Evolutionary conservation across 768 basidiomycete genomes (phyloP).

Genomic region (Naganishia friedmannii): DNA sequence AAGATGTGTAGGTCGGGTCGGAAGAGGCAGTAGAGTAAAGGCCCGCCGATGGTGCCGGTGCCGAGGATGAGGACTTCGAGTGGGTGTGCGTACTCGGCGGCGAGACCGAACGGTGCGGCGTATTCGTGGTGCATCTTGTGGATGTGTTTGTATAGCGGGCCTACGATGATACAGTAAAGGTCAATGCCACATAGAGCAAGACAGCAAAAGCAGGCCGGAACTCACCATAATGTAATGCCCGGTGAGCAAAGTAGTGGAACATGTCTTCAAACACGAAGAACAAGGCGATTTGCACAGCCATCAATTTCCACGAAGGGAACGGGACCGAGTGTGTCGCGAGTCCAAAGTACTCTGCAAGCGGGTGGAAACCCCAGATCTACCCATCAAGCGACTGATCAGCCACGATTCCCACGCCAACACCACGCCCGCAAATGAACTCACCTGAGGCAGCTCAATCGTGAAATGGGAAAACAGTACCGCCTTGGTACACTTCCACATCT

Average conservation of each 20-base stretch:
- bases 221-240: slow-evolving; percentile 73
- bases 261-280: slow-evolving; percentile 97
- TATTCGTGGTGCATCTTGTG: slow-evolving; percentile 98
- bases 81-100: slow-evolving; percentile 94
- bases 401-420: neutral
- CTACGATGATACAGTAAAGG: slow-evolving; percentile 28
- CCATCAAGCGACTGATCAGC: neutral
- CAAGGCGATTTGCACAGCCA: slow-evolving; percentile 72
- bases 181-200: neutral
- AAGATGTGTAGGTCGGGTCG: slow-evolving; percentile 76
- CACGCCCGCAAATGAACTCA: slow-evolving; percentile 52
- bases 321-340: slow-evolving; percentile 93
- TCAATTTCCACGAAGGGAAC: slow-evolving; percentile 69
- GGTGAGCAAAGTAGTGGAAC: slow-evolving; percentile 94
- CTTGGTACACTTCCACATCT: slow-evolving; percentile 96
- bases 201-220: slow-evolving; percentile 36
- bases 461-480: slow-evolving; percentile 91
- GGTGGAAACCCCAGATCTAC: slow-evolving; percentile 88
- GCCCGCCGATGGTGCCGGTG: slow-evolving; percentile 82
- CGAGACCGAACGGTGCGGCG: slow-evolving; percentile 89
- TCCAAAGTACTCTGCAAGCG: slow-evolving; percentile 77
- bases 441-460: slow-evolving; percentile 85
- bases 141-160: slow-evolving; percentile 75
- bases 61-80: slow-evolving; percentile 93
- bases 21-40: slow-evolving; percentile 79